Evolutionary conservation across 352 stramenopile species (phyloP).

Genomic region (Phytopythium sindhum): DNA sequence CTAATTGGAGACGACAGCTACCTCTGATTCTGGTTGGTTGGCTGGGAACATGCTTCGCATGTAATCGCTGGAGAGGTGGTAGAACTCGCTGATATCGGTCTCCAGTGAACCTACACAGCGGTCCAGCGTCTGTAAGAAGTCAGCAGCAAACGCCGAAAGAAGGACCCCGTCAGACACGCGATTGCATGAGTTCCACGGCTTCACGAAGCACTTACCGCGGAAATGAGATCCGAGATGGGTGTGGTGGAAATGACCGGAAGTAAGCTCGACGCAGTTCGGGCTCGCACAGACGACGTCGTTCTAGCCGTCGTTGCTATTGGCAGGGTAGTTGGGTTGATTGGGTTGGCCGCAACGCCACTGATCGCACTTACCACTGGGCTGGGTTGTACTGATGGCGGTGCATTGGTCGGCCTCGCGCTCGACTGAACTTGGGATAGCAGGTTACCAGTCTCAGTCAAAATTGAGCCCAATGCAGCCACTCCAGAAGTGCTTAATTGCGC

Average conservation of each 20-base stretch:
- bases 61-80: background rate
- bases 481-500: background rate
- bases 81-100: conserved; percentile 2
- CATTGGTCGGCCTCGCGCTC: background rate
- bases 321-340: background rate
- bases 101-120: background rate
- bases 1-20: background rate
- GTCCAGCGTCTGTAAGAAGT: background rate
- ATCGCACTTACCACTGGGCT: background rate
- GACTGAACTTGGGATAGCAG: background rate
- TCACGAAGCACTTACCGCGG: background rate
- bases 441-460: background rate
- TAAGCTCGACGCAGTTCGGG: background rate
- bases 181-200: background rate
- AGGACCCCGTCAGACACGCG: background rate
- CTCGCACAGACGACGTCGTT: background rate
- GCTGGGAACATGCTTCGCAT: background rate
- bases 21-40: background rate
- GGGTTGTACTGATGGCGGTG: background rate
- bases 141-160: background rate
- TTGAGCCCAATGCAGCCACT: background rate
- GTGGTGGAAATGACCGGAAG: background rate
- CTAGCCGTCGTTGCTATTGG: background rate
- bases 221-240: background rate
- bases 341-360: background rate